Percentiles rank a stretch among this genome's conserved stretches.
These are phyloP conservation scores for Botrytis aclada DNA, from an alignment of 2,329 filamentous ascomycete genomes.

Conservation along the genomic window DNA sequence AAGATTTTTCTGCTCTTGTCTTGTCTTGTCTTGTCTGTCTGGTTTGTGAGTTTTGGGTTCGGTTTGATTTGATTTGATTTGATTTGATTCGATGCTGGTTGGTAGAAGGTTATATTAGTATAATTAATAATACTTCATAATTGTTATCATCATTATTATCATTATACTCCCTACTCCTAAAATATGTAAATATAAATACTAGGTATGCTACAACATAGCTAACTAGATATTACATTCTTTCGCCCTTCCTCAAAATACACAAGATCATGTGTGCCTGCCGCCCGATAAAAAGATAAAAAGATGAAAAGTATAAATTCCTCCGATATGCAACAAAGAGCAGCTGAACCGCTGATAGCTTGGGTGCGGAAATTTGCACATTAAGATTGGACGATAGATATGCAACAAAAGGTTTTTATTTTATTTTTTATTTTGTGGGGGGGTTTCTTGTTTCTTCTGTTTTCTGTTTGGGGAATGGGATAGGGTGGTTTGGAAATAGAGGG, in stretches of 20 bases:
- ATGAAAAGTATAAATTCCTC: not conserved
- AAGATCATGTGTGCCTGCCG: no score
- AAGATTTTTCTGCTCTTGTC: no score
- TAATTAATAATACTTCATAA: not conserved
- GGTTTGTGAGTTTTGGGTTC: no score
- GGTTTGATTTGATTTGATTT: no score
- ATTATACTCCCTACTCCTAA: accelerated
- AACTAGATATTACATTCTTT: not conserved
- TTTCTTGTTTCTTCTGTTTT: no score
- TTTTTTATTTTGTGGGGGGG: no score
- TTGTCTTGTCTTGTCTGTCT: no score
- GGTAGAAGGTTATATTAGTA: not conserved
- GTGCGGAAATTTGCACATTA: not conserved
- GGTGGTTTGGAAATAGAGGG: no score
- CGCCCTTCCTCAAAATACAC: not conserved
- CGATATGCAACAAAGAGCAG: not conserved
- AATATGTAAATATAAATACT: no score
- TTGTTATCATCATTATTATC: not conserved
- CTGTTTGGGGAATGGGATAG: accelerated
- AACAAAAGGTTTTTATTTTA: not conserved
- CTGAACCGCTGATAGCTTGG: not conserved
- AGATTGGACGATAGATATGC: not conserved
- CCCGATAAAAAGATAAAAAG: no score
- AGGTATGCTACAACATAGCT: no score
- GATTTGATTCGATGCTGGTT: not conserved